Percentiles rank a stretch among this genome's conserved stretches.
phyloP scores from a whole-genome alignment of 2,329 filamentous ascomycete species.

The Karstenula rhodostoma region DNA sequence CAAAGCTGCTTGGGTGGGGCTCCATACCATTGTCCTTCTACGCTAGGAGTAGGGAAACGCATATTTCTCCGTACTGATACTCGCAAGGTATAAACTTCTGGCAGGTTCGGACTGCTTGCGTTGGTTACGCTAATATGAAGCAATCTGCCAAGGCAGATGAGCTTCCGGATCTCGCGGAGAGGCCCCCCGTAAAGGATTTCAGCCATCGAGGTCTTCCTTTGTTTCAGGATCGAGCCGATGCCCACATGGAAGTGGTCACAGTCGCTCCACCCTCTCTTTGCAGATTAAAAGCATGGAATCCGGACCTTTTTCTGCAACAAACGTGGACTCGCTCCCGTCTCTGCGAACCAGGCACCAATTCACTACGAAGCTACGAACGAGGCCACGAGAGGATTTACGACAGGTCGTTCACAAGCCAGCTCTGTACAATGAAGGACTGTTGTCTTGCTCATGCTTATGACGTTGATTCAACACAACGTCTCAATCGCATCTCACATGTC shows the following conservation, averaged over 20 bases:
- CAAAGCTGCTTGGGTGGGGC: not conserved
- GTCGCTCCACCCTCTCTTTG: not conserved
- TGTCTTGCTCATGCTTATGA: too few species aligned
- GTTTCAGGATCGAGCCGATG: not conserved
- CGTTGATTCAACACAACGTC: too few species aligned
- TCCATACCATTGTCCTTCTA: not conserved
- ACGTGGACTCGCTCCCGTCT: not conserved
- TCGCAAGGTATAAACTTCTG: not conserved
- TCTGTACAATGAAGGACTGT: not conserved
- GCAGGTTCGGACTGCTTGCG: not conserved
- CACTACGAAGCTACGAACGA: not conserved
- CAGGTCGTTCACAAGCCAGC: too few species aligned
- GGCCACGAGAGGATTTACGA: too few species aligned
- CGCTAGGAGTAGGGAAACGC: not conserved
- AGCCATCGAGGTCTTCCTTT: not conserved
- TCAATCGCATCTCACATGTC: too few species aligned
- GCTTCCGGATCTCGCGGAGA: not conserved
- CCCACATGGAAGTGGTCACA: not conserved
- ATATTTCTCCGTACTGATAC: not conserved
- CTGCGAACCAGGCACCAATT: not conserved
- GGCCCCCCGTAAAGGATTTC: not conserved
- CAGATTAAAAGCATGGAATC: not conserved
- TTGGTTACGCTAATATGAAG: not conserved
- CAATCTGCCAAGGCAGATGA: not conserved
- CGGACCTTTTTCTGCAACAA: not conserved